Base-by-base conservation (phyloP, 1,284 basidiomycete species). In the Phellopilus nigrolimitatus region DNA sequence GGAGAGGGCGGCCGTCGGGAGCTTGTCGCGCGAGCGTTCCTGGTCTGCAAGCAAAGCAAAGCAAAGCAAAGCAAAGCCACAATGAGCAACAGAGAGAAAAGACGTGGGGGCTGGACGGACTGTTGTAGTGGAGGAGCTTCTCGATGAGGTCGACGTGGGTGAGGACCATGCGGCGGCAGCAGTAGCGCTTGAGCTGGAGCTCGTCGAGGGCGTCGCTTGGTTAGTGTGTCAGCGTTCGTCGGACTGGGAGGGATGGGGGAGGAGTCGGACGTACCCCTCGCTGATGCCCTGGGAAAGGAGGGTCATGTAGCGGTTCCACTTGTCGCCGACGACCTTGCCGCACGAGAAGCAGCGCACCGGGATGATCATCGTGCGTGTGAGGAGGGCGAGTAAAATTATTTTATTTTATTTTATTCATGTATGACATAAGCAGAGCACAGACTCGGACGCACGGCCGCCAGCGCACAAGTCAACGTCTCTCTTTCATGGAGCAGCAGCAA, bases 81-180 rank as follows among this genome's bases (percentile, higher is more conserved):
- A n/a, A n/a, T n/a, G n/a, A n/a, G n/a, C n/a, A n/a, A n/a, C n/a
- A n/a, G n/a, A n/a, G n/a, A n/a, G n/a, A n/a, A n/a, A n/a, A n/a
- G n/a, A n/a, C n/a, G n/a, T n/a, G n/a, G n/a, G n/a, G n/a, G n/a
- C n/a, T n/a, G 22, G 12, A 82, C 92, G 63, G 59, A 97, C 94
- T 93, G 71, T 95, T 97, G 70, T 97, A 97, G 63, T 95, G 91
- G 22, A 97, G 73, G 15, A 97, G 76, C 69, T 97, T 97, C 69
- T 97, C 94, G 60, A 97, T 97, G 55, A 97, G 76, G 70, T 97
- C 95, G 56, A 97, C 94, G 66, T 99, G 95, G 0, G 95, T 98
- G 51, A 98, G 73, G 9, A 99, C 91, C 95, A 99, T 99, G 49
- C 95, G 80, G 42, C 95, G 79, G 70, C 95, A 98, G 71, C 95